Evolutionary conservation across 179 eudicot species (phyloP).

Genomic region (Beta lomatogona): DNA sequence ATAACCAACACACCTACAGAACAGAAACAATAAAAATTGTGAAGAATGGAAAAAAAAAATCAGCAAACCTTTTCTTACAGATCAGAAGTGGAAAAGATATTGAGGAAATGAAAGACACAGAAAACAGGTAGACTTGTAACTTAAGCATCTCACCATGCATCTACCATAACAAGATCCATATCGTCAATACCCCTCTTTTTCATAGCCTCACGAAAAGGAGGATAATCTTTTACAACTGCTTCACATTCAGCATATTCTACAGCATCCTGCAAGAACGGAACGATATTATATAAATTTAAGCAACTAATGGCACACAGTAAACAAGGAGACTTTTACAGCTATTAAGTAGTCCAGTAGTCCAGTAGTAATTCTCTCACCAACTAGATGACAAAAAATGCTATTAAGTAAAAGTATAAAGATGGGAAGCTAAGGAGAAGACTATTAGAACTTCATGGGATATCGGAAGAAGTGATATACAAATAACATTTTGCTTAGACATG

Average conservation of each 20-base stretch:
- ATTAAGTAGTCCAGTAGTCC: background rate
- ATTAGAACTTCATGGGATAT: background rate
- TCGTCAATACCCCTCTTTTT: constrained; percentile 96
- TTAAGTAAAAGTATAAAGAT: background rate
- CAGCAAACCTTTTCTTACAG: background rate
- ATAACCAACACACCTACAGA: constrained; percentile 93
- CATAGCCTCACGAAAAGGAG: constrained; percentile 91
- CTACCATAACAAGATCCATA: constrained; percentile 99
- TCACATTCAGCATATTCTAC: constrained; percentile 98
- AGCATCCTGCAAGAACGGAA: constrained; percentile 65
- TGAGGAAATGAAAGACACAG: background rate
- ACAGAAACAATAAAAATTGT: constrained; percentile 3
- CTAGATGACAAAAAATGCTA: background rate
- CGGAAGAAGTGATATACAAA: background rate
- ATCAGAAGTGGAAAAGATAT: background rate
- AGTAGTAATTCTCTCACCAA: background rate
- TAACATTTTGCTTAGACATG: background rate
- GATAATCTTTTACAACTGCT: constrained; percentile 89
- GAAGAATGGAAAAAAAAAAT: background rate
- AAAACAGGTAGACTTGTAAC: constrained; percentile 6
- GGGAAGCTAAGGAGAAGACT: background rate
- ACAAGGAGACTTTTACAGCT: background rate
- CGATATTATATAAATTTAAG: background rate
- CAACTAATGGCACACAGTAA: background rate
- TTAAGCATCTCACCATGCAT: constrained; percentile 69